Base-by-base conservation (phyloP, 2,329 filamentous ascomycete species). In the Trichoderma semiorbis region DNA sequence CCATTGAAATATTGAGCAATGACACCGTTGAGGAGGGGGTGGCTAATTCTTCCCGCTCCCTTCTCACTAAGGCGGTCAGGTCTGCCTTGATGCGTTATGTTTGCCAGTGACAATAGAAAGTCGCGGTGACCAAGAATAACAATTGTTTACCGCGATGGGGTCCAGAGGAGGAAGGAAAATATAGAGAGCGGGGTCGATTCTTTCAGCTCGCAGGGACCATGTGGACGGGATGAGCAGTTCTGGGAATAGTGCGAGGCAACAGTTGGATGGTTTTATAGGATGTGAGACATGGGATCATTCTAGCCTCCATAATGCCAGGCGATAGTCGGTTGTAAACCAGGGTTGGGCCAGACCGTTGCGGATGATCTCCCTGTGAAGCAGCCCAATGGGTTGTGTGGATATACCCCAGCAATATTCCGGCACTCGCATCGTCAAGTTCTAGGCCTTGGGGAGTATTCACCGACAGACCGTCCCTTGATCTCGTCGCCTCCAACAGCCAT, bases 131-230 rank as follows among this genome's bases (percentile, higher is more conserved):
- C 14, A 60, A 32, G 53, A 43, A 36, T 47, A 47, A 14, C 55
- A 26, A 50, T n/a, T 50, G 66, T 28, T 36, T 61, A 2, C 43
- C 26, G n/a, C 16, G 28, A 66, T 36, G 28, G 50, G 8, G 24
- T 7, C 34, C 14, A 55, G 61, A n/a, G 50, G 11, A 4, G 55
- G 7, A 68, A 47, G 21, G 39, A n/a, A 32, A 32, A 34, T 36
- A 24, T 26, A 61, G 55, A 14, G 47, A 69, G 66, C 34, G 66
- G 66, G 53, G 55, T 47, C 32, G 36, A 26, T 47, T 69, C 55
- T 61, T 62, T 69, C 66, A 69, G 66, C 66, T 69, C 36, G 26
- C 16, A 28, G 36, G 64, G 66, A 21, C 36, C 66, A 62, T 69
- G 66, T 69, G 66, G 66, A 62, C 30, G 50, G 32, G 55, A 26